Base-by-base conservation (phyloP, 2,329 filamentous ascomycete species). In the Mycosphaerella sp. region DNA sequence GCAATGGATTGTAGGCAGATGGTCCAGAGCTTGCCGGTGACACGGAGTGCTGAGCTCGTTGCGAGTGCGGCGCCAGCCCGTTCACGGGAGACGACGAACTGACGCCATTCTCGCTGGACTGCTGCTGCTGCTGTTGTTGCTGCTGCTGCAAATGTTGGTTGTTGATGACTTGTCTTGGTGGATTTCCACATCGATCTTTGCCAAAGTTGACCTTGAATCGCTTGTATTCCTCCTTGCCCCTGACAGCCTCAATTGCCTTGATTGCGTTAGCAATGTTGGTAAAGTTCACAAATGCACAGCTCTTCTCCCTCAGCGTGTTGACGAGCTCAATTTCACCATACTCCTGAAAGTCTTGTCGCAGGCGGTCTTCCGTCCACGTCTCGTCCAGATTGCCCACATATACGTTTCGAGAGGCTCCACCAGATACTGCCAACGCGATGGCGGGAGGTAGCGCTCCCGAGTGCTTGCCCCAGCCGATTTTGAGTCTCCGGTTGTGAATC, bases 151-250 rank as follows among this genome's bases (percentile, higher is more conserved):
- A 76, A 48, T 76, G 71, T 58, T 76, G 75, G 60, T 78, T 62
- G 58, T 68, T 81, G 70, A 85, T 82, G 62, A 88, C 80, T 75
- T 97, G 93, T 57, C 93, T 85, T 43, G 93, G 93, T 49, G 93
- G 87, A 74, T 98, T 98, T 62, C 93, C 93, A 67, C 93, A 98
- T 53, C 93, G 85, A 70, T 98, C 93, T 77, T 98, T 98, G 73
- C 93, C 93, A 70, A 98, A 98, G 77, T 98, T 98, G 71, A 98
- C 92, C 80, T 98, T 98, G 83, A 98, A 98, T 66, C 93, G 84
- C 73, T 85, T 89, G 79, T 98, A 98, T 68, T 98, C 93, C 42
- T 97, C 93, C 69, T 91, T 90, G 67, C 90, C 87, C 54, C 93
- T 84, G 61, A 98, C 84, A 21, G 91, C 93, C 74, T 98, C 93